Conservation (phyloP, 169 alveolate species). For the Cryptosporidium ryanae region DNA sequence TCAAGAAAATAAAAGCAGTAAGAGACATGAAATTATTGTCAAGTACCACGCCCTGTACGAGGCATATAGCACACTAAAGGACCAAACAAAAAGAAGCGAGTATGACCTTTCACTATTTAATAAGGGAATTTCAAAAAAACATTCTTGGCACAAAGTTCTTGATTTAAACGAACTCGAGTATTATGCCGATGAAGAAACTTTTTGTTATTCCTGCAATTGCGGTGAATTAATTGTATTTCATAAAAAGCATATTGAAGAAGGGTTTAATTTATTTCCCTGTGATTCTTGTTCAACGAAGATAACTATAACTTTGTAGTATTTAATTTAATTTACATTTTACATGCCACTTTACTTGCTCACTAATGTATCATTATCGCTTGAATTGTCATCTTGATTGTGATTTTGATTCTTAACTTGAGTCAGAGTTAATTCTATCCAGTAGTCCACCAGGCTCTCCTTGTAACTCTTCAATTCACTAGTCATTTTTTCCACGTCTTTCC, state of each 20-base stretch:
- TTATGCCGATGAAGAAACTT: not conserved
- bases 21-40: not conserved
- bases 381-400: slow-evolving; percentile 2
- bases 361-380: not conserved
- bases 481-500: slow-evolving; percentile 17
- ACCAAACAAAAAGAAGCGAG: slow-evolving; percentile 51
- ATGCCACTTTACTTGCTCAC: not conserved
- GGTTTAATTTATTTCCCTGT: slow-evolving; percentile 58
- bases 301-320: slow-evolving; percentile 23
- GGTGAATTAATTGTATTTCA: slow-evolving; percentile 32
- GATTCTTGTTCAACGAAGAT: slow-evolving; percentile 46
- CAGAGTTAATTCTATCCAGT: slow-evolving; percentile 68
- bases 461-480: slow-evolving; percentile 9
- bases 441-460: slow-evolving; percentile 51
- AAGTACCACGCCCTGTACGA: slow-evolving; percentile 69
- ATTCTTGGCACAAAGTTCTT: slow-evolving; percentile 46
- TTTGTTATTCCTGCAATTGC: slow-evolving; percentile 43
- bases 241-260: slow-evolving; percentile 43
- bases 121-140: not conserved
- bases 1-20: not conserved
- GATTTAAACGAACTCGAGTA: slow-evolving; percentile 26
- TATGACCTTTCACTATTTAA: slow-evolving; percentile 27
- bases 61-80: slow-evolving; percentile 50
- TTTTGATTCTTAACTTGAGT: slow-evolving; percentile 16
- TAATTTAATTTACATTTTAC: not conserved